Conservation (phyloP, 495 filamentous ascomycete species). For the Melanomma pulvis-pyrius region DNA sequence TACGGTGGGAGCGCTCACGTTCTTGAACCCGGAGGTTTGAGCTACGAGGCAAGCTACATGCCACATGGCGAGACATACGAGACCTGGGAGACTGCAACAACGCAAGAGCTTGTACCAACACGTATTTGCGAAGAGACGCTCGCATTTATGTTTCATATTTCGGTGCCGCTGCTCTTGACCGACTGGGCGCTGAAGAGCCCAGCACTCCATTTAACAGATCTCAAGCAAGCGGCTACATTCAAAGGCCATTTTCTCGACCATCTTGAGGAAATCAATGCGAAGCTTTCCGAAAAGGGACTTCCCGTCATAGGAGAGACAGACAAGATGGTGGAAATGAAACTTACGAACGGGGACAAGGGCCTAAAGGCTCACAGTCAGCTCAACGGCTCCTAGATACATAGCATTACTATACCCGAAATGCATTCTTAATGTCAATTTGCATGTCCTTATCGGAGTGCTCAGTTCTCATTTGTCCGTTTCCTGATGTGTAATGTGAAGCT, state of each 20-base stretch:
- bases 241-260: slow-evolving; percentile 6
- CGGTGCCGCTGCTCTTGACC: background rate
- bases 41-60: slow-evolving; percentile 5
- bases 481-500: background rate
- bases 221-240: background rate
- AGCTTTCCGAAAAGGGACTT: background rate
- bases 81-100: slow-evolving; percentile 3
- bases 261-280: background rate
- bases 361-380: background rate
- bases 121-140: slow-evolving; percentile 1
- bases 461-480: background rate
- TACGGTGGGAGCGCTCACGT: slow-evolving; percentile 5
- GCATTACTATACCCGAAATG: background rate
- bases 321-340: background rate
- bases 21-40: slow-evolving; percentile 8
- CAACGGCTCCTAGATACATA: background rate
- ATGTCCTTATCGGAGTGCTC: background rate
- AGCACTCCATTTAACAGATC: background rate
- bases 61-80: slow-evolving; percentile 9
- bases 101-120: background rate
- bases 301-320: background rate
- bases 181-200: slow-evolving; percentile 1
- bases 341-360: background rate
- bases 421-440: too few relatives aligned
- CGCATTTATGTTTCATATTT: slow-evolving; percentile 5